Conservation (phyloP, 768 basidiomycete genomes). For the Leccinum uliginosum region DNA sequence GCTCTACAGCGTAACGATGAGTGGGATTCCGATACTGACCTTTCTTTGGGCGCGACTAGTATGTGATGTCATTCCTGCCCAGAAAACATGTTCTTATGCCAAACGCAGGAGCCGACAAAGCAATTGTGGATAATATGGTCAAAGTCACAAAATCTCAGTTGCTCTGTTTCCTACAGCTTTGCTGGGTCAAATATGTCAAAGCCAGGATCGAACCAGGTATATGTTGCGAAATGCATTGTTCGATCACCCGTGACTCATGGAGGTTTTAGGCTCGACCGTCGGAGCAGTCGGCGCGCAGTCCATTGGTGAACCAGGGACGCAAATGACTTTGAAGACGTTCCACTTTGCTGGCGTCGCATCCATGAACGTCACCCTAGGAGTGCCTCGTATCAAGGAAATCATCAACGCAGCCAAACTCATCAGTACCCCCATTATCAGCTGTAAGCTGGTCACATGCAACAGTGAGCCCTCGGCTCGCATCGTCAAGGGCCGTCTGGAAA, state of each 20-base stretch:
- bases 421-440: slow-evolving; percentile 97
- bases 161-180: slow-evolving; percentile 74
- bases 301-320: slow-evolving; percentile 98
- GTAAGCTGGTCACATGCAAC: slow-evolving; percentile 78
- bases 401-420: slow-evolving; percentile 98
- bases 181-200: slow-evolving; percentile 88
- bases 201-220: slow-evolving; percentile 94
- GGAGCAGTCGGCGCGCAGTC: slow-evolving; percentile 99
- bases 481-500: slow-evolving; percentile 94
- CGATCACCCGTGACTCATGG: background rate
- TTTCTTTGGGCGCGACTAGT: slow-evolving; percentile 75
- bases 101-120: slow-evolving; percentile 55
- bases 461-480: slow-evolving; percentile 96
- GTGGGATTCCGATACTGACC: slow-evolving; percentile 74
- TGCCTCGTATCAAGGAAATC: slow-evolving; percentile 99
- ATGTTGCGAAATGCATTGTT: background rate
- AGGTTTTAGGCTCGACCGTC: slow-evolving; percentile 78
- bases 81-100: background rate
- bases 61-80: slow-evolving; percentile 18
- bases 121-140: slow-evolving; percentile 81
- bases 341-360: slow-evolving; percentile 99
- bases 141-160: slow-evolving; percentile 87
- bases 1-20: slow-evolving; percentile 70
- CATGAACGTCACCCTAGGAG: slow-evolving; percentile 99
- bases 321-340: slow-evolving; percentile 99